Evolutionary conservation across 2,329 filamentous ascomycete genomes (phyloP).

Genomic region (Mycocentrospora acerina): DNA sequence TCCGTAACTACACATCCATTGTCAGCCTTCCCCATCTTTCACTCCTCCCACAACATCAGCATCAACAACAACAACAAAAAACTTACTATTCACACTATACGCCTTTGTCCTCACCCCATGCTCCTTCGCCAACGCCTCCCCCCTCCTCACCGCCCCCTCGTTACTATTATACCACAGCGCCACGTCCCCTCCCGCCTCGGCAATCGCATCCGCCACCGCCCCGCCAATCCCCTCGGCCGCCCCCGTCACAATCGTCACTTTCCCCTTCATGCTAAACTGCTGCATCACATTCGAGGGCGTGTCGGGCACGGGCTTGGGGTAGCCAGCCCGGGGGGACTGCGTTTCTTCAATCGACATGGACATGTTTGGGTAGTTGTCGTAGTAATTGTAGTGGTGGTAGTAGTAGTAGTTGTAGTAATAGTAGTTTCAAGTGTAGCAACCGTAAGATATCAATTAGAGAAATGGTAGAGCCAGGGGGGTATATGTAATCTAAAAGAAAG

Average conservation of each 20-base stretch:
- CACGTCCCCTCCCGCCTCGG: constrained; percentile 47
- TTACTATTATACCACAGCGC: constrained; percentile 53
- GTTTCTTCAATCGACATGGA: constrained; percentile 39
- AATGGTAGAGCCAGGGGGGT: too few relatives aligned
- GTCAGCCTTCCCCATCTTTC: constrained; percentile 9
- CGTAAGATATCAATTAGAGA: too few relatives aligned
- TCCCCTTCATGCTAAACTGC: constrained; percentile 40
- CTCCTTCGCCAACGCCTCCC: constrained; percentile 55
- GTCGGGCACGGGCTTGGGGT: constrained; percentile 27
- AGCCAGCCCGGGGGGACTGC: constrained; percentile 24
- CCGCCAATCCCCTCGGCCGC: constrained; percentile 59
- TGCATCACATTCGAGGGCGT: constrained; percentile 32
- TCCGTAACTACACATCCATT: constrained; percentile 47
- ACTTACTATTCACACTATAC: constrained; percentile 60
- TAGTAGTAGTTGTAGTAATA: too few relatives aligned
- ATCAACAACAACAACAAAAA: background rate
- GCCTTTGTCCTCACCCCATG: constrained; percentile 64
- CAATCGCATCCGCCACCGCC: constrained; percentile 39
- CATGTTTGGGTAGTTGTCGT: too few relatives aligned
- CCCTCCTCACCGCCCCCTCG: constrained; percentile 61
- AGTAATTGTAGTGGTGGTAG: too few relatives aligned
- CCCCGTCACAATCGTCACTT: constrained; percentile 47
- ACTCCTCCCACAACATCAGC: too few relatives aligned
- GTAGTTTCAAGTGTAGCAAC: too few relatives aligned
- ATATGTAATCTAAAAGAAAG: too few relatives aligned